Conservation (phyloP, 2,329 filamentous ascomycete genomes). For the Cladosporium sp. region DNA sequence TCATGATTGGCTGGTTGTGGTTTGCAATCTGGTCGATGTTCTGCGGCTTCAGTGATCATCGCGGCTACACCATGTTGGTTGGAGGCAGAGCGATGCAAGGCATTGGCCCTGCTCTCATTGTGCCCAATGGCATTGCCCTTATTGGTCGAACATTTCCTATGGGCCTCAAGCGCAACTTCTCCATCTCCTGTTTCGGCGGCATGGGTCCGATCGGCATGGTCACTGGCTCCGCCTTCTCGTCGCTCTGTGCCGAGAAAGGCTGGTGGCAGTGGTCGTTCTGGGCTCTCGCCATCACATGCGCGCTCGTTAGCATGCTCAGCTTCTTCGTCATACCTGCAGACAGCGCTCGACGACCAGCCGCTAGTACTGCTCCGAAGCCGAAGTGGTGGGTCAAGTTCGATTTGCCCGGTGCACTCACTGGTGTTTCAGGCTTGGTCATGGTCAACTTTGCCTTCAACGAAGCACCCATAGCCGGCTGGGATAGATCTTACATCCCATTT, state of each 20-base stretch:
- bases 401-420: slow-evolving; percentile 30
- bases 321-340: slow-evolving; percentile 17
- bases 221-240: slow-evolving; percentile 36
- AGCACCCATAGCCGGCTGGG: slow-evolving; percentile 36
- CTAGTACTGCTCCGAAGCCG: neutral
- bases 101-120: slow-evolving; percentile 39
- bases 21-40: slow-evolving; percentile 44
- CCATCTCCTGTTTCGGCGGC: slow-evolving; percentile 41
- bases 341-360: neutral
- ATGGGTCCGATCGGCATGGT: slow-evolving; percentile 40
- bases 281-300: slow-evolving; percentile 31
- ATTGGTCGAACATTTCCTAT: slow-evolving; percentile 38
- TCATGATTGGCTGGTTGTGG: slow-evolving; percentile 43
- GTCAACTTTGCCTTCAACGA: slow-evolving; percentile 38
- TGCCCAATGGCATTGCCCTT: slow-evolving; percentile 42
- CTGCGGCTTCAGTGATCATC: slow-evolving; percentile 42
- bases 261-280: slow-evolving; percentile 40
- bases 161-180: slow-evolving; percentile 41
- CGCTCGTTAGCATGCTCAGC: slow-evolving; percentile 24
- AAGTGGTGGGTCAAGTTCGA: slow-evolving; percentile 26
- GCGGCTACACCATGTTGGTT: slow-evolving; percentile 36
- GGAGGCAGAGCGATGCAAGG: slow-evolving; percentile 44
- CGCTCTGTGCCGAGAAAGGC: slow-evolving; percentile 35
- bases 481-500: slow-evolving; percentile 32
- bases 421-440: slow-evolving; percentile 35